Base-by-base conservation (phyloP, 331 rosid genomes). In the Malus hybrid region DNA sequence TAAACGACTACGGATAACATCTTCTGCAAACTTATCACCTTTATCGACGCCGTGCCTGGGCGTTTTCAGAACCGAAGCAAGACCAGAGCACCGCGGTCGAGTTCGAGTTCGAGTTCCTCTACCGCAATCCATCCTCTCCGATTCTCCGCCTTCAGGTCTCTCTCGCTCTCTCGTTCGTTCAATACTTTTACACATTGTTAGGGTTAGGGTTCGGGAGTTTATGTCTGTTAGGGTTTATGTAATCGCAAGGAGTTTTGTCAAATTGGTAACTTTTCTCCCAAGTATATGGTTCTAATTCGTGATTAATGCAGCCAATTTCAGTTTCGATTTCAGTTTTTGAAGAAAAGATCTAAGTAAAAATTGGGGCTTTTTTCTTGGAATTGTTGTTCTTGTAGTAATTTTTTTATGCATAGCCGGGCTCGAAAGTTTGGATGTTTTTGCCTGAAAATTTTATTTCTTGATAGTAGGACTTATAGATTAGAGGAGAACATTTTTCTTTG, bases 101-200 rank as follows among this genome's bases (percentile, higher is more conserved):
- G 48, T 42, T 42, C 48, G 77, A 67, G 34, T 73, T 19, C 67
- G 46, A 39, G 48, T 42, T 42, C 48, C 78, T 34, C 27, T 1
- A 4, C 79, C 39, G 2, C 48, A 12, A 66, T 28, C 16, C n/a
- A 27, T 42, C 16, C 8, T 57, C 36, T 33, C 34, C 14, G n/a
- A 59, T 60, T 76, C 13, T 6, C 60, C 44, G 18, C 16, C 9
- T 39, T 73, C 67, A 50, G 76, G 82, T 76, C 71, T 18, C 57
- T 27, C 72, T 67, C 64, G 10, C 7, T 46, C 22, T 52, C 67
- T 59, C 67, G 27, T 44, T 75, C 20, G 10, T 32, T 59, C 5
- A 10, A 10, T 42, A 10, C 14, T 10, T 42, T 10, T 0, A 5
- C 22, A 33, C 2, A 0, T 56, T 67, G 34, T 12, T 29, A 24